A percentile compares a stretch with the other conserved stretches of the same genome.
These are phyloP conservation scores for Cystobasidium slooffiae DNA, from an alignment of 1,284 basidiomycete species.

Conservation along the genomic window DNA sequence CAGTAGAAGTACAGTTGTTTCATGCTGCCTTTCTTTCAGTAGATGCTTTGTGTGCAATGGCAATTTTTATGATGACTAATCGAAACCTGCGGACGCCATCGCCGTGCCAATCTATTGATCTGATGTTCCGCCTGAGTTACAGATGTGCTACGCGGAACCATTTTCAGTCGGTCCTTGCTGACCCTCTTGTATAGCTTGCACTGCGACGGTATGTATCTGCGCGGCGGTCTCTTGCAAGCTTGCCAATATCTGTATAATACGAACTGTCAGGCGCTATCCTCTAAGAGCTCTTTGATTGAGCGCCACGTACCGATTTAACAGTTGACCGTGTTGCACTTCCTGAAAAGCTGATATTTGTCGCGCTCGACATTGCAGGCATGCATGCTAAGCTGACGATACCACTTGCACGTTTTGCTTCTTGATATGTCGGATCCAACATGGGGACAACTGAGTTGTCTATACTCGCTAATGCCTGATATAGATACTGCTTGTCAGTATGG, in stretches of 20 bases:
- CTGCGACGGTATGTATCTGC: constrained; percentile 74
- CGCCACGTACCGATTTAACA: constrained; percentile 63
- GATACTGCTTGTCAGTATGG: background rate
- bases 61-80: background rate
- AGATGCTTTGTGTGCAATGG: too few relatives aligned
- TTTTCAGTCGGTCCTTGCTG: constrained; percentile 15
- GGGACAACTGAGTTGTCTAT: background rate
- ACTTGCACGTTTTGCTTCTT: constrained; percentile 65
- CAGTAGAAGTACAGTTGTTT: too few relatives aligned
- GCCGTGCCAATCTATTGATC: background rate
- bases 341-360: constrained; percentile 80
- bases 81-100: background rate
- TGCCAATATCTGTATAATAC: constrained; percentile 52
- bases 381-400: constrained; percentile 75
- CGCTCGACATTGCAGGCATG: constrained; percentile 85
- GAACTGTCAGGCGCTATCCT: background rate
- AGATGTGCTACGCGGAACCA: background rate
- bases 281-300: background rate
- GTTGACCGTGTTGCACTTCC: constrained; percentile 66
- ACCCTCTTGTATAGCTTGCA: constrained; percentile 67
- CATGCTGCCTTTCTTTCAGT: too few relatives aligned
- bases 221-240: constrained; percentile 70
- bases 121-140: background rate
- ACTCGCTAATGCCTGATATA: constrained; percentile 10
- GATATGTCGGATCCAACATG: constrained; percentile 73